phyloP scores from a whole-genome alignment of 768 basidiomycete species.

The Hemileccinum rubropunctum region DNA sequence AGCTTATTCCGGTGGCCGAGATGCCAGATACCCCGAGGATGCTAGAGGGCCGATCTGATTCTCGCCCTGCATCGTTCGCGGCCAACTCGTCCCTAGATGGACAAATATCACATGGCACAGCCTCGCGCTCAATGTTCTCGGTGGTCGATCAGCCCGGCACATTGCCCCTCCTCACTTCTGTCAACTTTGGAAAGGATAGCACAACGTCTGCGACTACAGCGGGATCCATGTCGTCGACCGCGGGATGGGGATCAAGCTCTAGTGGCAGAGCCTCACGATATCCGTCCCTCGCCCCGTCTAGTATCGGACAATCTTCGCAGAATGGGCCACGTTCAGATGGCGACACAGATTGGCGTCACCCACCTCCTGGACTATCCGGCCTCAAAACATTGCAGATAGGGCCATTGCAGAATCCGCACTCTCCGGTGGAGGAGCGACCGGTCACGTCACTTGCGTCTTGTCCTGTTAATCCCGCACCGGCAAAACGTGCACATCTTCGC shows the following conservation, averaged over 20 bases:
- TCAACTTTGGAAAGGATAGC: conserved; percentile 23
- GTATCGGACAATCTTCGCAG: conserved; percentile 2
- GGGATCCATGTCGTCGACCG: conserved; percentile 18
- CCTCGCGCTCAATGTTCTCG: conserved; percentile 8
- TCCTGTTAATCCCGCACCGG: neutral
- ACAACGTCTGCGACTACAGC: conserved; percentile 12
- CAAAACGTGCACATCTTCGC: conserved; percentile 23
- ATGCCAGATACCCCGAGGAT: conserved; percentile 4
- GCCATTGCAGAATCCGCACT: conserved; percentile 21
- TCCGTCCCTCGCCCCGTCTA: conserved; percentile 27
- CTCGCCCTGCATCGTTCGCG: conserved; percentile 1
- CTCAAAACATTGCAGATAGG: conserved; percentile 14
- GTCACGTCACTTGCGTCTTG: neutral
- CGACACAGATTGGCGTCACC: conserved; percentile 24
- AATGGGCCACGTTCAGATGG: conserved; percentile 11
- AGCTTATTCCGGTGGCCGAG: conserved; percentile 22
- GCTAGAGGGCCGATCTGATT: neutral
- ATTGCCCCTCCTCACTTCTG: conserved; percentile 26
- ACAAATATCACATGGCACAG: conserved; percentile 7
- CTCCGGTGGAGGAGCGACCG: conserved; percentile 13
- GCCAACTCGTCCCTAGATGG: conserved; percentile 9
- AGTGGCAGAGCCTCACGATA: conserved; percentile 24
- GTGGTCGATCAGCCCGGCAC: neutral
- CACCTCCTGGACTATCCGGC: conserved; percentile 22
- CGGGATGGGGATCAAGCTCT: conserved; percentile 12